Conservation (phyloP, 2,329 filamentous ascomycete genomes). For the Lasiodiplodia sp. region DNA sequence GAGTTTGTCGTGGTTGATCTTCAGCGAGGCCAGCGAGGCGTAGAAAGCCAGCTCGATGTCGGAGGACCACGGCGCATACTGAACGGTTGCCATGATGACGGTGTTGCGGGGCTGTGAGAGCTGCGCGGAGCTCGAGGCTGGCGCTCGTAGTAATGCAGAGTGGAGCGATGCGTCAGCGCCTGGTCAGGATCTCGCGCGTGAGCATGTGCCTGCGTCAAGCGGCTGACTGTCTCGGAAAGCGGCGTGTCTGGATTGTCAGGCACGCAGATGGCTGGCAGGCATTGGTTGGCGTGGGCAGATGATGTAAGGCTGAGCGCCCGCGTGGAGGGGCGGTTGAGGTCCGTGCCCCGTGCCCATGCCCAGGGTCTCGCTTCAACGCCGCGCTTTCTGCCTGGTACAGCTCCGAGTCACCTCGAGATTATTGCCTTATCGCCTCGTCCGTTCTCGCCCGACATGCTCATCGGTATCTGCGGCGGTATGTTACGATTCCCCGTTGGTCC, state of each 20-base stretch:
- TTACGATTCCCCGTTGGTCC: background rate
- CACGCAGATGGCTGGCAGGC: background rate
- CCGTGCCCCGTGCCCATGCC: background rate
- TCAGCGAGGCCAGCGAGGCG: slow-evolving; percentile 85
- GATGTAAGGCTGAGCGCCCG: slow-evolving; percentile 24
- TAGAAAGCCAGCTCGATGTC: slow-evolving; percentile 98
- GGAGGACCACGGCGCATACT: slow-evolving; percentile 89
- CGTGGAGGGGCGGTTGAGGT: background rate
- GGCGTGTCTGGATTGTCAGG: slow-evolving; percentile 14
- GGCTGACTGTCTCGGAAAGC: slow-evolving; percentile 14
- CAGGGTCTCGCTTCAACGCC: background rate
- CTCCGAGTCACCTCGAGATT: background rate
- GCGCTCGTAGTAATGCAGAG: background rate
- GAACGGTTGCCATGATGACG: slow-evolving; percentile 55
- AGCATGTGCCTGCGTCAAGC: slow-evolving; percentile 29
- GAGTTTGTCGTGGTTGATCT: slow-evolving; percentile 96
- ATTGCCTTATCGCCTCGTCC: background rate
- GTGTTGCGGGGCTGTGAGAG: slow-evolving; percentile 4
- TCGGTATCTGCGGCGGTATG: slow-evolving; percentile 77
- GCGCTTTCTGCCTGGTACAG: background rate
- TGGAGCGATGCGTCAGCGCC: slow-evolving; percentile 22
- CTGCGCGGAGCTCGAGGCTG: background rate
- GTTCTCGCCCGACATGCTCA: slow-evolving; percentile 65
- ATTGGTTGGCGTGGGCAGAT: slow-evolving; percentile 18
- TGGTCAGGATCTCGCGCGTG: slow-evolving; percentile 19